These are phyloP conservation scores for Immersiella caudata DNA, from an alignment of 495 filamentous ascomycete species.

Conservation along the genomic window DNA sequence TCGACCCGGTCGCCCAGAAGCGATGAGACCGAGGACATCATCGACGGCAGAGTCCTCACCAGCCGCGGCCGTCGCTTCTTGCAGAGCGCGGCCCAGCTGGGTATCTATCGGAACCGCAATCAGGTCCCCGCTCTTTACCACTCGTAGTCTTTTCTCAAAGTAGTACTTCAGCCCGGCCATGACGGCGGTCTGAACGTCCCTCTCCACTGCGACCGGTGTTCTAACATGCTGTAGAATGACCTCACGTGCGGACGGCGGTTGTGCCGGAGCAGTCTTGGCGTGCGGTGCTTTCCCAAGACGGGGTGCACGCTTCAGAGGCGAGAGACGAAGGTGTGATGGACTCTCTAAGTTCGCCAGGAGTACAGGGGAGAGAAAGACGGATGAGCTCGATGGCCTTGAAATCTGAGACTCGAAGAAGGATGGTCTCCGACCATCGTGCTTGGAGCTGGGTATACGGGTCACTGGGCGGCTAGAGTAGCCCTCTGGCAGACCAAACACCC, in stretches of 20 bases:
- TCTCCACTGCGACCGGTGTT: slow-evolving; percentile 83
- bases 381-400: slow-evolving; percentile 54
- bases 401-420: slow-evolving; percentile 61
- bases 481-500: slow-evolving; percentile 85
- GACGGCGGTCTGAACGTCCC: slow-evolving; percentile 77
- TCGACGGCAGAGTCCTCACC: slow-evolving; percentile 67
- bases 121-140: slow-evolving; percentile 83
- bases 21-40: slow-evolving; percentile 56
- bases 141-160: slow-evolving; percentile 75
- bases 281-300: slow-evolving; percentile 42
- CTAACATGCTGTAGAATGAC: slow-evolving; percentile 88
- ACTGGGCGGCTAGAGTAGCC: slow-evolving; percentile 58
- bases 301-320: slow-evolving; percentile 58
- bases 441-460: slow-evolving; percentile 55
- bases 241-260: slow-evolving; percentile 85
- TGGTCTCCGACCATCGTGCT: slow-evolving; percentile 50
- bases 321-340: slow-evolving; percentile 72
- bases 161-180: slow-evolving; percentile 83
- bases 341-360: slow-evolving; percentile 80
- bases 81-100: slow-evolving; percentile 73
- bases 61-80: slow-evolving; percentile 55
- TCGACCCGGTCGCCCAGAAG: slow-evolving; percentile 38
- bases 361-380: slow-evolving; percentile 80
- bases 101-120: slow-evolving; percentile 86
- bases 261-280: slow-evolving; percentile 54